Evolutionary conservation across 306 rosid genomes (phyloP).

Genomic region (Cyclanthera cordifolia): DNA sequence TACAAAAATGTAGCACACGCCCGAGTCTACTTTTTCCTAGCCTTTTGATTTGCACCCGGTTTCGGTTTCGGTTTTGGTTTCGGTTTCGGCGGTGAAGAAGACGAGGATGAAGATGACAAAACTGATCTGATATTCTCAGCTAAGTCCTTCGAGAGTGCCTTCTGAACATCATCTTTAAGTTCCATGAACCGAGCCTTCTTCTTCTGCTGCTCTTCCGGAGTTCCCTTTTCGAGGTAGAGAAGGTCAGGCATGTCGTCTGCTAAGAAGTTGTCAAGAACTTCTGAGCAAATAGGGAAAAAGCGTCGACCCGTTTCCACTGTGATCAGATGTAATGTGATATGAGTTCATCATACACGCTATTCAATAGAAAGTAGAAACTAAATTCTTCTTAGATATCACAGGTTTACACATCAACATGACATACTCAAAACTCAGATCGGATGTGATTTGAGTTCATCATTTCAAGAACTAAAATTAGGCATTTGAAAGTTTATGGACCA

Average conservation of each 20-base stretch:
- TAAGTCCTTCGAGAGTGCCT: slow-evolving; percentile 70
- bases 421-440: too few species aligned
- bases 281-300: slow-evolving; percentile 87
- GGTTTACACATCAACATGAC: neutral
- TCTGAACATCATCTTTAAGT: slow-evolving; percentile 75
- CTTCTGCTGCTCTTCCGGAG: slow-evolving; percentile 48
- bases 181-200: slow-evolving; percentile 75
- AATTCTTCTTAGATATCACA: neutral
- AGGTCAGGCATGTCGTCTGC: slow-evolving; percentile 59
- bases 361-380: neutral
- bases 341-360: neutral
- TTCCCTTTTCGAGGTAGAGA: slow-evolving; percentile 59
- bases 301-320: slow-evolving; percentile 78
- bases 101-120: slow-evolving; percentile 34
- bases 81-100: slow-evolving; percentile 41
- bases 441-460: too few species aligned
- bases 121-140: slow-evolving; percentile 42
- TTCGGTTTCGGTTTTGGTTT: slow-evolving; percentile 32
- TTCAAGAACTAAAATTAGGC: too few species aligned
- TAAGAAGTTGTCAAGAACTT: slow-evolving; percentile 66
- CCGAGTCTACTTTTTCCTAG: slow-evolving; percentile 31
- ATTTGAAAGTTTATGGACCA: too few species aligned
- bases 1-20: slow-evolving; percentile 8
- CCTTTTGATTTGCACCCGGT: slow-evolving; percentile 26
- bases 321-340: slow-evolving; percentile 11